Evolutionary conservation across 106 monocot species (phyloP), one percentile per base, ranked within the genome.

Genomic region (Gastrodia elata): DNA sequence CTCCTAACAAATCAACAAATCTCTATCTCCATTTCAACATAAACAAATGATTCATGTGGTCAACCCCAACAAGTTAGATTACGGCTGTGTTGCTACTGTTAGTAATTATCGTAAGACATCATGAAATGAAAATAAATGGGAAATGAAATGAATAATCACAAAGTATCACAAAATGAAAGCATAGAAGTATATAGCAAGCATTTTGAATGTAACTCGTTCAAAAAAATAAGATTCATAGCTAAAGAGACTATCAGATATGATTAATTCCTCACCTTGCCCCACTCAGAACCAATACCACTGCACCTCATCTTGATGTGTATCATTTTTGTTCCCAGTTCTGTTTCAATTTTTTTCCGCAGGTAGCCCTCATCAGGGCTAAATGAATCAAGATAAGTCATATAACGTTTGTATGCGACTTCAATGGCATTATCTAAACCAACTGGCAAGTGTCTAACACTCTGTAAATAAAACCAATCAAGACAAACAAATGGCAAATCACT

Each of bases 251-350:
- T n/a, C n/a, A 52, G 22, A 52, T 22, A 52, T 52, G 5, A 52
- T 22, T 5, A 52, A 22, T 5, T 4, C 7, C 16, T 79, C 83
- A 97, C 97, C 85, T 98, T 88, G 73, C 97, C 97, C 97, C 97
- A 98, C 37, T 98, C 93, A 15, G 90, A 86, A 56, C 93, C 97
- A 76, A 93, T 85, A 39, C 93, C 93, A 77, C 86, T 85, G 79
- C 93, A 90, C 64, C 97, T 90, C 93, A 93, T 93, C 78, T 98
- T 98, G 30, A 98, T 72, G 76, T 91, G 97, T 67, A 98, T 91
- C 88, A 98, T 82, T 80, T 90, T 88, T 71, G 93, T 93, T 76
- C 97, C 97, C 43, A 98, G 48, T 76, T 98, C 97, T 18, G 68
- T 83, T 83, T 98, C 97, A 38, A 98, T 86, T 52, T 98, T 98